These are phyloP conservation scores for Sugiyamaella grinbergsii DNA, from an alignment of 1,139 yeast species.

Conservation along the genomic window DNA sequence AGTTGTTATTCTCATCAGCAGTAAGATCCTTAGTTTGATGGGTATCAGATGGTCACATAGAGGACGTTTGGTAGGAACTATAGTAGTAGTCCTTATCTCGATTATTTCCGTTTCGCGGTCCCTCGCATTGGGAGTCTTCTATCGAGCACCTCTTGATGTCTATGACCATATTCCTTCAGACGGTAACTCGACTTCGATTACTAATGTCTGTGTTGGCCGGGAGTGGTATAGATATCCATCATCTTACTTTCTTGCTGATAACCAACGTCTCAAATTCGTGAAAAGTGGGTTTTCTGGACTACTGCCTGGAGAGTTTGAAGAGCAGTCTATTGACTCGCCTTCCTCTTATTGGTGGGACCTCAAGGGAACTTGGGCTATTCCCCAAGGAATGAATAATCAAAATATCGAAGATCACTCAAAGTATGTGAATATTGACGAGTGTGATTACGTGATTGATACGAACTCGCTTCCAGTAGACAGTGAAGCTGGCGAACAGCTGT, in stretches of 20 bases:
- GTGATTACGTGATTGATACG: slow-evolving; percentile 44
- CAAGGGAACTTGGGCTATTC: slow-evolving; percentile 46
- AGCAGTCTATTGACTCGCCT: slow-evolving; percentile 37
- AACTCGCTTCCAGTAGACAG: slow-evolving; percentile 33
- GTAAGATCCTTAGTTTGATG: slow-evolving; percentile 12
- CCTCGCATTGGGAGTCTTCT: slow-evolving; percentile 40
- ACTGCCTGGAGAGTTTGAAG: slow-evolving; percentile 82
- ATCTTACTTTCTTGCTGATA: slow-evolving; percentile 72
- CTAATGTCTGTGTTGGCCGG: slow-evolving; percentile 80
- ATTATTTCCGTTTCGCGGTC: slow-evolving; percentile 39
- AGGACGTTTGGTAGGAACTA: slow-evolving; percentile 8
- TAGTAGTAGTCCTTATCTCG: slow-evolving; percentile 20
- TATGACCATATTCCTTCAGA: slow-evolving; percentile 31
- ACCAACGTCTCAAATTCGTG: slow-evolving; percentile 64
- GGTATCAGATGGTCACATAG: slow-evolving; percentile 15
- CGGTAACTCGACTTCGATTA: slow-evolving; percentile 42
- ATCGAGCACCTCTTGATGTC: slow-evolving; percentile 44
- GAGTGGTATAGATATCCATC: slow-evolving; percentile 96
- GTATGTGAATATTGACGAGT: slow-evolving; percentile 33
- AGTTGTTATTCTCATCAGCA: slow-evolving; percentile 37
- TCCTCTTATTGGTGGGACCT: slow-evolving; percentile 35
- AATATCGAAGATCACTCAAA: slow-evolving; percentile 50
- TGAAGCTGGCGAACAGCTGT: slow-evolving; percentile 34
- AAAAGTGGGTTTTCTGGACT: slow-evolving; percentile 82
- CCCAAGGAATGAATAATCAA: slow-evolving; percentile 70